A percentile compares a stretch with the other conserved stretches of the same genome.
Conservation (phyloP, 2,329 filamentous ascomycete genomes). For the Dactylonectria macrodidyma region DNA sequence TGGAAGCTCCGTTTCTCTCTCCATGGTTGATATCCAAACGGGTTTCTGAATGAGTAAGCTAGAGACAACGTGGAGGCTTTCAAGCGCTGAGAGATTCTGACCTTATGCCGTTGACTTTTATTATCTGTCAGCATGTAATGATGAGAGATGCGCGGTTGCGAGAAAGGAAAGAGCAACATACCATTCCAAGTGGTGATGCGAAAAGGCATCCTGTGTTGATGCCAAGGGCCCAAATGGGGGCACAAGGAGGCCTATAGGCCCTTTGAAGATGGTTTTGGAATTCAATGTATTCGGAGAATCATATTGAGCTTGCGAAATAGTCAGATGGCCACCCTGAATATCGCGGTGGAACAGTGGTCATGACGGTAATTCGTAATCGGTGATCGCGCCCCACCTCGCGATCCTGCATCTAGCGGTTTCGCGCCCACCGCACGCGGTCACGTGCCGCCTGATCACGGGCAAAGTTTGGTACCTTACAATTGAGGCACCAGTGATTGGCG, state of each 20-base stretch:
- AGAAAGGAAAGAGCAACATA: conserved; percentile 54
- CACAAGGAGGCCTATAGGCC: no score
- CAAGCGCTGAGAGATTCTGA: conserved; percentile 51
- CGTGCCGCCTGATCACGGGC: conserved; percentile 42
- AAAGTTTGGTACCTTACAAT: conserved; percentile 46
- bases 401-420: conserved; percentile 28
- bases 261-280: no score
- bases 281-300: neutral
- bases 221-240: no score
- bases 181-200: conserved; percentile 92
- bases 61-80: neutral
- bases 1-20: conserved; percentile 78
- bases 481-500: conserved; percentile 51
- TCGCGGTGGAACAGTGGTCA: neutral
- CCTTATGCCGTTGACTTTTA: conserved; percentile 84
- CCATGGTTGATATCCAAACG: conserved; percentile 90
- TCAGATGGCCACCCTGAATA: neutral
- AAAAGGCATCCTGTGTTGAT: conserved; percentile 71
- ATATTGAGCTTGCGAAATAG: neutral
- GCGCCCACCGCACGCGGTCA: conserved; percentile 49
- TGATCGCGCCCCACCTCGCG: conserved; percentile 27
- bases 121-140: conserved; percentile 18
- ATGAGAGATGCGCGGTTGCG: neutral
- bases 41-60: conserved; percentile 70
- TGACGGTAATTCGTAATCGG: conserved; percentile 9